Percentiles rank a stretch among this genome's conserved stretches.
phyloP scores from a whole-genome alignment of 1,284 basidiomycete genomes.

The Marasmius tenuissimus region DNA sequence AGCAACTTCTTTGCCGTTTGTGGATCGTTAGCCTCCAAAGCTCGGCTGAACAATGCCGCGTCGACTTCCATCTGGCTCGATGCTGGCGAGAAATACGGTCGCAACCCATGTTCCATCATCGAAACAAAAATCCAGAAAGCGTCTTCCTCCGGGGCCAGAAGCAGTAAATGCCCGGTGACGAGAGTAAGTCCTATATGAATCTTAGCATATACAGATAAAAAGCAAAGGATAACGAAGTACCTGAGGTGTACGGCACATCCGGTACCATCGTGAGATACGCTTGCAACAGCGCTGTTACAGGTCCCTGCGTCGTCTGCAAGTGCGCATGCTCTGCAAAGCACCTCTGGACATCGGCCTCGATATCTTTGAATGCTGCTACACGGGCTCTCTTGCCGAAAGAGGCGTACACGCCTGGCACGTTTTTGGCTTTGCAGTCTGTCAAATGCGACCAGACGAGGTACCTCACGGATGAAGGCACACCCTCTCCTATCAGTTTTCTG shows the following conservation, averaged over 20 bases:
- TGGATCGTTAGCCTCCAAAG: conserved; percentile 70
- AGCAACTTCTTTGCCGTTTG: conserved; percentile 67
- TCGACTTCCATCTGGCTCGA: conserved; percentile 82
- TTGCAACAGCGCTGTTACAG: conserved; percentile 61
- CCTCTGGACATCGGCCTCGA: conserved; percentile 59
- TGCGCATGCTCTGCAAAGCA: conserved; percentile 56
- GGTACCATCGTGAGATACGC: conserved; percentile 82
- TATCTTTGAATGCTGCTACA: conserved; percentile 51
- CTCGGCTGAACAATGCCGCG: conserved; percentile 72
- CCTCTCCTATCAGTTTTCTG: conserved; percentile 75
- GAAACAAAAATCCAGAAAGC: conserved; percentile 93
- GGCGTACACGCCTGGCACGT: conserved; percentile 69
- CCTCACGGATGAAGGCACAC: conserved; percentile 80
- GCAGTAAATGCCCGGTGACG: conserved; percentile 77
- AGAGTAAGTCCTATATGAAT: conserved; percentile 60
- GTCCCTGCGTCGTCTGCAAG: conserved; percentile 51
- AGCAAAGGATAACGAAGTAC: conserved; percentile 23
- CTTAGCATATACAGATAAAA: conserved; percentile 7
- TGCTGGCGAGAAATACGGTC: conserved; percentile 75
- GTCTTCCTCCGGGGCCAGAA: conserved; percentile 87
- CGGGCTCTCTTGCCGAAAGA: conserved; percentile 61
- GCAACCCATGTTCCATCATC: conserved; percentile 78
- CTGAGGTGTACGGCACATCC: conserved; percentile 69
- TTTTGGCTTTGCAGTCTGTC: conserved; percentile 70
- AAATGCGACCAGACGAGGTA: conserved; percentile 86